Evolutionary conservation across 2,329 filamentous ascomycete genomes (phyloP).

Genomic region (Cercospora berteroae): DNA sequence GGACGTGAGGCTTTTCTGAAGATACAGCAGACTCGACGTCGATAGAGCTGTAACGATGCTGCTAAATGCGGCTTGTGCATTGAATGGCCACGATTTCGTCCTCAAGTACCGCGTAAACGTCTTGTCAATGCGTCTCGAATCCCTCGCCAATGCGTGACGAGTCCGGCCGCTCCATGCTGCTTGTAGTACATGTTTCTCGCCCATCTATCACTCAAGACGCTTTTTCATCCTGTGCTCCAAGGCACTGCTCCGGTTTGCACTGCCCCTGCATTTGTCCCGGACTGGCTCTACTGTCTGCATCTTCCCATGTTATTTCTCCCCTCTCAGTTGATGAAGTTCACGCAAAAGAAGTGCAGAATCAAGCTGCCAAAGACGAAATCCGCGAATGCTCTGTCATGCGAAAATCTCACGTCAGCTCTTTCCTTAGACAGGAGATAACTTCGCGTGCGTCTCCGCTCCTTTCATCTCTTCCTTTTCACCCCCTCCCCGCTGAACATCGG

Average conservation of each 20-base stretch:
- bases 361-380: slow-evolving; percentile 94
- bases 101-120: no score
- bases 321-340: slow-evolving; percentile 94
- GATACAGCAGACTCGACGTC: slow-evolving; percentile 3
- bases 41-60: not conserved
- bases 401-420: not conserved
- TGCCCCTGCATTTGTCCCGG: not conserved
- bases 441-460: no score
- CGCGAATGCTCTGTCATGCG: slow-evolving; percentile 72
- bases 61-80: not conserved
- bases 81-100: not conserved
- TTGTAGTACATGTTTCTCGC: not conserved
- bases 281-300: not conserved
- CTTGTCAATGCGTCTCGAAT: not conserved
- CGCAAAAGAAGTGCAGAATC: slow-evolving; percentile 96
- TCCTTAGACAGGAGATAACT: no score
- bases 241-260: not conserved
- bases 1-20: not conserved
- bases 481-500: no score
- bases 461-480: no score
- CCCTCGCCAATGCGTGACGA: no score
- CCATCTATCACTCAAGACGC: not conserved
- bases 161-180: not conserved
- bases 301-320: not conserved
- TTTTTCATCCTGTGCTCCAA: not conserved